Evolutionary conservation across 306 rosid species (phyloP), one percentile per base, ranked within the genome.

Genomic region (Gynostemma pentaphyllum): DNA sequence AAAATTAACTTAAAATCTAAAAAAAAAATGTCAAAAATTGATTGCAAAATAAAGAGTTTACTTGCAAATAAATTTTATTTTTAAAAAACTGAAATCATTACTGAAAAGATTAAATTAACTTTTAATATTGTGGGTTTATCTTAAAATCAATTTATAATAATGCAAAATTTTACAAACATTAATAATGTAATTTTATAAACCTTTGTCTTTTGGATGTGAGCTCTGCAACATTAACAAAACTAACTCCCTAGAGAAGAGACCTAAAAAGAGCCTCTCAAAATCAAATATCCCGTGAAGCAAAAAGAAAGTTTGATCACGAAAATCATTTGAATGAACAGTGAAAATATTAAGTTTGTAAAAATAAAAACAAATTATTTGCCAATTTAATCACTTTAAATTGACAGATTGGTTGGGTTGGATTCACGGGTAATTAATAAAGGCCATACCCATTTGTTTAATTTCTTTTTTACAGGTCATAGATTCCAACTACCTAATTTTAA

Each of bases 381-480:
- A 21, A 1, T 54, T 54, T 29, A n/a, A 53, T 53, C 15, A 53
- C 5, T 16, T 28, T 26, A 51, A 4, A 24, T 24, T 2, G 34
- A 50, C 18, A 13, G 50, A 41, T 41, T 18, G 46, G 46, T 41
- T 41, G 1, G 50, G 50, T 45, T 45, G 50, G 39, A 30, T 23
- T 63, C 41, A 42, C 67, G 45, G 44, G 27, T 32, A 49, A 66
- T 66, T 66, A 66, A 46, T 27, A 29, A 16, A 66, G 8, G 34
- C 59, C 59, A 24, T 36, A 66, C 45, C 16, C 47, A 32, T 66
- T 34, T 44, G 16, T 64, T 64, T 27, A 64, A 64, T 29, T 45
- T 10, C 18, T 62, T 26, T 29, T 18, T 46, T 50, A 66, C 70
- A 66, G 60, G 61, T 34, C 70, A 66, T 22, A 49, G 39, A 48